These are phyloP conservation scores for Xenosphaeropsis pyriputrescens DNA, from an alignment of 2,329 filamentous ascomycete genomes.

Conservation along the genomic window DNA sequence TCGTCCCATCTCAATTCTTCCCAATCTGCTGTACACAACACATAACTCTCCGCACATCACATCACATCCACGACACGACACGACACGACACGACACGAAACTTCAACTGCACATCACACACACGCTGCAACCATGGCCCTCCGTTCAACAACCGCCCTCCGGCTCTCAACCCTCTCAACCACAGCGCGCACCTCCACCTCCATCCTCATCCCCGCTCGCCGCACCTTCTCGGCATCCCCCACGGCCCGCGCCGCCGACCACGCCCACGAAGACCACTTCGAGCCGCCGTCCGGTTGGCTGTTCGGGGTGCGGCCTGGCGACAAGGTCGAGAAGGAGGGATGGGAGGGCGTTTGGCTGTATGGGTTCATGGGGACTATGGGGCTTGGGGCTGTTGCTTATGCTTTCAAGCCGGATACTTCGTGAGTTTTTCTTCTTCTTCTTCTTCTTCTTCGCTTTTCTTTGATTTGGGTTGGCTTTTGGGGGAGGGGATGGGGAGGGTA, in stretches of 20 bases:
- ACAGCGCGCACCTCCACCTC: not conserved
- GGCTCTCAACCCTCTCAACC: not conserved
- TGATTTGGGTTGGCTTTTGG: constrained; percentile 1
- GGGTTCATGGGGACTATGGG: constrained; percentile 70
- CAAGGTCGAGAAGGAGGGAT: constrained; percentile 92
- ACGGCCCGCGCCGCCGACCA: constrained; percentile 7
- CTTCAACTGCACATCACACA: too few relatives aligned
- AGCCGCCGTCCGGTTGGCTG: constrained; percentile 82
- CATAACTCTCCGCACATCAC: too few relatives aligned
- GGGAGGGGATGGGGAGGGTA: not conserved
- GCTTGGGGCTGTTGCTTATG: constrained; percentile 66
- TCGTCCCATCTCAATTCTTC: too few relatives aligned
- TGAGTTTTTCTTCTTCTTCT: constrained; percentile 43
- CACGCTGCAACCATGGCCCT: not conserved
- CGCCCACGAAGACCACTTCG: constrained; percentile 46
- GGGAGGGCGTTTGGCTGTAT: constrained; percentile 78
- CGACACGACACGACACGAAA: too few relatives aligned
- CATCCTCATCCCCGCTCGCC: not conserved
- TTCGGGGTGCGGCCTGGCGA: constrained; percentile 89
- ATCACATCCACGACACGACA: too few relatives aligned
- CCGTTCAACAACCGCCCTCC: not conserved
- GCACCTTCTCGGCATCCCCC: constrained; percentile 1
- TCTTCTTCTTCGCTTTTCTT: too few relatives aligned
- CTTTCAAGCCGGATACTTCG: constrained; percentile 98
- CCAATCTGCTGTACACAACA: too few relatives aligned